Base-by-base conservation (phyloP, 257 asterid genomes). In the Scutellaria galericulata region DNA sequence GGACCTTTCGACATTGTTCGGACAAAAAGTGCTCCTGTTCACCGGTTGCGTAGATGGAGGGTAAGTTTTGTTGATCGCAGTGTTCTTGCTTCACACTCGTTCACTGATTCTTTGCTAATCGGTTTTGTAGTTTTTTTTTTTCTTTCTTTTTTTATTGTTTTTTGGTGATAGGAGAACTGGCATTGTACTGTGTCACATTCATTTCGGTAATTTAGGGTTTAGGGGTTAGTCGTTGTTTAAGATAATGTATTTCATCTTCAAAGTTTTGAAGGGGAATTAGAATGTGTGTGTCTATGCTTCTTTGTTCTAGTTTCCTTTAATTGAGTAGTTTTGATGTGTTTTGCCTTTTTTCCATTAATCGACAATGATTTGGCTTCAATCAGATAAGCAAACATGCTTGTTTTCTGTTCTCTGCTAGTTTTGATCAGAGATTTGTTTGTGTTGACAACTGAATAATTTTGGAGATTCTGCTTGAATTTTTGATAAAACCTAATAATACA, bases 11-110 rank as follows among this genome's bases (percentile, higher is more conserved):
- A 92, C 76, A 88, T 92, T 75, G 75, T 76, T 15, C 72, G 96
- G 22, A 92, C 98, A 20, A 92, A 92, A 75, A 81, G 95, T 48
- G 97, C 98, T 37, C 87, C 98, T 0, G 70, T 84, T 9, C 81
- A 92, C 73, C 85, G 96, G 39, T 74, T 92, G 80, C 87, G 82
- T 66, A 69, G 88, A 54, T 92, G 98, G 96, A 81, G 98, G 85
- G 98, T 92, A 69, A 77, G 96, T 77, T 15, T n/a, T 7, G 48
- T 60, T 46, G 7, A 20, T 58, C n/a, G n/a, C 69, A 56, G 63
- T 59, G 66, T 0, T 31, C 37, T 22, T 39, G 7, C 4, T 11
- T 37, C 50, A 15, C 22, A 8, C 15, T 2, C 3, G 10, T 58
- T 48, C 27, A 1, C 0, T 63, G 22, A 14, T 47, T 41, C 20